Conservation (phyloP, 306 rosid species). For the Casuarina glauca region DNA sequence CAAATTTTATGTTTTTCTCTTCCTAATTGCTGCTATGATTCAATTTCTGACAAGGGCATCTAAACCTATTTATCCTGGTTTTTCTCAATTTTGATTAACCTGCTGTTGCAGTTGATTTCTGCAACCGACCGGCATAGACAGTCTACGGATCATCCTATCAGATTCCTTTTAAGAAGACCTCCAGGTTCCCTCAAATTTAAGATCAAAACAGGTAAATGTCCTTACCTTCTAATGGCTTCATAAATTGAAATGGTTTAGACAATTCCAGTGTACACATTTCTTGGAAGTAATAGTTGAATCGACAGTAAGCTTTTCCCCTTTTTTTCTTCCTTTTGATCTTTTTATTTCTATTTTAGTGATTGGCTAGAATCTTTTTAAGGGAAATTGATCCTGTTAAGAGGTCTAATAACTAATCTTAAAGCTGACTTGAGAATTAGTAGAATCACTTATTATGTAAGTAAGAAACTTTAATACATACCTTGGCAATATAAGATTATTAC, state of each 20-base stretch:
- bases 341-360: not conserved
- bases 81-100: constrained; percentile 22
- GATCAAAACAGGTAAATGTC: constrained; percentile 78
- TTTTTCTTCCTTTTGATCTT: not conserved
- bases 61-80: not conserved
- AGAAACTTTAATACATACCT: no score
- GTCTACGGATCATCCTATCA: constrained; percentile 92
- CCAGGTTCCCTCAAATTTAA: constrained; percentile 82
- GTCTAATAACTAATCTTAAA: no score
- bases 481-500: no score
- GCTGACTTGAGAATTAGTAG: no score
- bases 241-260: constrained; percentile 5
- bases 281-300: not conserved
- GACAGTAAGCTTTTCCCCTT: not conserved
- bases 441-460: no score
- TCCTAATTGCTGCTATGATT: not conserved
- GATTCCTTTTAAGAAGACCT: constrained; percentile 81
- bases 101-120: constrained; percentile 74
- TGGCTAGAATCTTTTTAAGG: not conserved
- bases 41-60: not conserved
- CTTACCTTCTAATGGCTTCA: constrained; percentile 15
- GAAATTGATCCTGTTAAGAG: not conserved
- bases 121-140: constrained; percentile 88
- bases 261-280: not conserved
- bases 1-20: not conserved